Percentiles rank a stretch among this genome's conserved stretches.
phyloP scores from a whole-genome alignment of 176 grass and related monocot genomes.

The Elymus sibiricus region DNA sequence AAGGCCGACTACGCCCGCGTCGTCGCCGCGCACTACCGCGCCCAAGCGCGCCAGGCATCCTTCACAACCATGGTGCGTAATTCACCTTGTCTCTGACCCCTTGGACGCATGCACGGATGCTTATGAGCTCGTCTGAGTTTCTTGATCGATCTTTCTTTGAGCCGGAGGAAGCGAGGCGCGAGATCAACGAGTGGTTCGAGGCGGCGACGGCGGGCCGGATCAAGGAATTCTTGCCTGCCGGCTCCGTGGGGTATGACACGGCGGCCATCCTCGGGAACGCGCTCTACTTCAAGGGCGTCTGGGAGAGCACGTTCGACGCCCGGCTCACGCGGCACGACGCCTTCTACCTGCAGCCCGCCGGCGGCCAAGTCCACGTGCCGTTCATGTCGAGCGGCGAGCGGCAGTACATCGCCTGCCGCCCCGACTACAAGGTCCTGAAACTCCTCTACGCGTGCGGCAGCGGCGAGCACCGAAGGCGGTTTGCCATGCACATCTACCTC shows the following conservation, averaged over 20 bases:
- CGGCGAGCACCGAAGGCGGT: neutral
- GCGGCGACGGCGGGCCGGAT: slow-evolving; percentile 52
- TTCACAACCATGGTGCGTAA: slow-evolving; percentile 34
- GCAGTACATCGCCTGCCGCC: slow-evolving; percentile 8
- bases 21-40: slow-evolving; percentile 25
- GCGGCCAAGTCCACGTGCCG: slow-evolving; percentile 18
- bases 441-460: neutral
- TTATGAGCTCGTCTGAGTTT: neutral
- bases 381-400: slow-evolving; percentile 44
- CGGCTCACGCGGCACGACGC: slow-evolving; percentile 1
- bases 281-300: slow-evolving; percentile 77
- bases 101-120: too few species aligned
- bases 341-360: slow-evolving; percentile 39
- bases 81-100: neutral
- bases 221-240: slow-evolving; percentile 38
- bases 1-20: slow-evolving; percentile 44
- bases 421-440: neutral
- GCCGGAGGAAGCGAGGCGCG: slow-evolving; percentile 31
- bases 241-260: neutral
- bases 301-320: slow-evolving; percentile 55
- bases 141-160: neutral
- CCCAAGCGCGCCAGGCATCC: slow-evolving; percentile 6
- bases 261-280: slow-evolving; percentile 50
- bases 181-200: slow-evolving; percentile 57
- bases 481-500: neutral